These are phyloP conservation scores for Hansenula sp. DNA, from an alignment of 1,139 yeast genomes.

Conservation along the genomic window DNA sequence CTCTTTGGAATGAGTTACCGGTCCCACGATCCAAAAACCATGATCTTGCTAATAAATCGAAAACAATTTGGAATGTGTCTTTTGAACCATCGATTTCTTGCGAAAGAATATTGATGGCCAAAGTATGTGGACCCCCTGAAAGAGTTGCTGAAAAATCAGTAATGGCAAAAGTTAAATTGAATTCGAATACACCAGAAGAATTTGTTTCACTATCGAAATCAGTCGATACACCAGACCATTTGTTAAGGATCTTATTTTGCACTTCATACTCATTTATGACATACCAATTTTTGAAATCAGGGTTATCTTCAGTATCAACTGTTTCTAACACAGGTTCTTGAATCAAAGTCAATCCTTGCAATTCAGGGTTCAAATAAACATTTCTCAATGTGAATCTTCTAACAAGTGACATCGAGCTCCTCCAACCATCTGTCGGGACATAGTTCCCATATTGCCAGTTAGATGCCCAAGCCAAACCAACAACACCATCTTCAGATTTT, in stretches of 20 bases:
- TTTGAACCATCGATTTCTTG: not conserved
- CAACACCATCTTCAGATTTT: constrained; percentile 16
- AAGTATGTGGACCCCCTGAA: not conserved
- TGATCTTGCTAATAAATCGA: not conserved
- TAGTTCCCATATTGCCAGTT: constrained; percentile 34
- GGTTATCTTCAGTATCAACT: too few species aligned
- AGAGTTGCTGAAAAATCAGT: not conserved
- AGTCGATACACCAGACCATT: not conserved
- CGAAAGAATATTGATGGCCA: not conserved
- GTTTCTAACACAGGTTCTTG: constrained; percentile 22
- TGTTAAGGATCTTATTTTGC: not conserved
- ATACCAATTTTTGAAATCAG: not conserved
- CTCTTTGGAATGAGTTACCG: not conserved
- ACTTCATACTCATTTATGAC: not conserved
- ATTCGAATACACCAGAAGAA: not conserved
- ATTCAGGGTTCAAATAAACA: constrained; percentile 23
- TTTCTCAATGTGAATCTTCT: constrained; percentile 27
- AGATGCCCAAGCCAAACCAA: constrained; percentile 36
- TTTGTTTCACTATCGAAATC: not conserved
- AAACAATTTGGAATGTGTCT: not conserved
- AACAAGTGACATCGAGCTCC: constrained; percentile 30
- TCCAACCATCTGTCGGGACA: constrained; percentile 31
- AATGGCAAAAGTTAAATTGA: not conserved
- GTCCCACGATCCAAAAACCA: not conserved
- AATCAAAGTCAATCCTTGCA: constrained; percentile 19